Evolutionary conservation across 148 eudicot species (phyloP).

Genomic region (Diospyros lotus): DNA sequence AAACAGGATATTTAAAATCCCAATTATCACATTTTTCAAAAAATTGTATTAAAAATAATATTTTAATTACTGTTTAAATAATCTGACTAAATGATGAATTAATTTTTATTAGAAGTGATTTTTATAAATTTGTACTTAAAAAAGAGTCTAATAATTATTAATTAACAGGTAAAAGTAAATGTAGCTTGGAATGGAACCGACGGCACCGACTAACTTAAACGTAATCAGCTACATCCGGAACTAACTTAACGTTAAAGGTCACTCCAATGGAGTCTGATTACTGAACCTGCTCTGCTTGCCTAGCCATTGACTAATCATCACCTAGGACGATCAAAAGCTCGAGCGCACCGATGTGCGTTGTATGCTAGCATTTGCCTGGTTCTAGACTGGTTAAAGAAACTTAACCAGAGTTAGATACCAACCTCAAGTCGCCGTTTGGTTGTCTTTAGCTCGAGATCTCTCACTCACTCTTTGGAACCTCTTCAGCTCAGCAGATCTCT

Average conservation of each 20-base stretch:
- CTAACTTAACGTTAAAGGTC: not conserved
- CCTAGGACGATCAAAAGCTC: no score
- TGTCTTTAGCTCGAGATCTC: not conserved
- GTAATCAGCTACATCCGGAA: not conserved
- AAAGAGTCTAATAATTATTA: no score
- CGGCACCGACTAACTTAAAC: not conserved
- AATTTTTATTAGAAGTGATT: not conserved
- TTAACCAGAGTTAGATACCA: conserved; percentile 2
- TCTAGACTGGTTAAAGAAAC: not conserved
- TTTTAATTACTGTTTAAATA: not conserved
- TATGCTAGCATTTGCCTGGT: no score
- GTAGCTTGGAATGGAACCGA: no score
- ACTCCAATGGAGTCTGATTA: not conserved
- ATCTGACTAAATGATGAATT: not conserved
- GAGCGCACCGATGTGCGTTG: not conserved
- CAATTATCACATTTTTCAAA: no score
- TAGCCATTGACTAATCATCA: no score
- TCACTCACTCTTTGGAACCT: not conserved
- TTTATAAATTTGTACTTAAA: no score
- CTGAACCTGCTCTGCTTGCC: no score
- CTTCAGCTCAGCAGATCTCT: not conserved
- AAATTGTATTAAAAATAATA: not conserved
- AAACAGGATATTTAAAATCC: no score
- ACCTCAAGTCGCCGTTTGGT: not conserved
- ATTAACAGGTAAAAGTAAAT: no score